Percentiles rank a stretch among this genome's conserved stretches.
Evolutionary conservation across 768 basidiomycete genomes (phyloP).

Genomic region (Hortiboletus campestris): DNA sequence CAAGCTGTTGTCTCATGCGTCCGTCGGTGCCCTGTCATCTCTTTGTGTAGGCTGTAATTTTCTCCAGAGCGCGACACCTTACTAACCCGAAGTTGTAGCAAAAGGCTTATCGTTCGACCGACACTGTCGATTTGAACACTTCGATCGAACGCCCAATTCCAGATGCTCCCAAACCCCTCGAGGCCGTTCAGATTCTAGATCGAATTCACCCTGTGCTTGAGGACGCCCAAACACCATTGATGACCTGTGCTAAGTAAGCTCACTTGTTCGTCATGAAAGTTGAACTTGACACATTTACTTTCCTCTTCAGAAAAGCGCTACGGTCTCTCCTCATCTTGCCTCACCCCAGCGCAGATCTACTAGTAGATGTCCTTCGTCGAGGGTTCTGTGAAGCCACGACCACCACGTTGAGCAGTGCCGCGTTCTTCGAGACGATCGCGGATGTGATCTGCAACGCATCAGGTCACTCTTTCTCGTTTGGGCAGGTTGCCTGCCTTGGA

Average conservation of each 20-base stretch:
- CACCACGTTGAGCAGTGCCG: conserved; percentile 50
- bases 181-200: conserved; percentile 53
- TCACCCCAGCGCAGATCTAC: conserved; percentile 51
- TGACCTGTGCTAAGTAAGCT: conserved; percentile 64
- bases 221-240: conserved; percentile 50
- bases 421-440: conserved; percentile 77
- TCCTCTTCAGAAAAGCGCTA: conserved; percentile 63
- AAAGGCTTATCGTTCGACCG: conserved; percentile 73
- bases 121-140: conserved; percentile 50
- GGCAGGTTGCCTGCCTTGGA: conserved; percentile 73
- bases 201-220: conserved; percentile 69
- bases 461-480: conserved; percentile 63
- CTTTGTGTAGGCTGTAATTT: conserved; percentile 65
- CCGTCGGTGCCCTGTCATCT: conserved; percentile 84
- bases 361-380: conserved; percentile 64
- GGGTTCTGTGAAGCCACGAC: conserved; percentile 62
- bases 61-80: neutral
- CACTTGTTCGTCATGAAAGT: neutral
- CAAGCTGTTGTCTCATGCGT: conserved; percentile 69
- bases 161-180: conserved; percentile 55
- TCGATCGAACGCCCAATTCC: conserved; percentile 56
- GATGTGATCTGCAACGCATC: conserved; percentile 60
- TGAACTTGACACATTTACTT: conserved; percentile 3
- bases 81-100: conserved; percentile 44
- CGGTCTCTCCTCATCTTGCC: conserved; percentile 62